phyloP scores from a whole-genome alignment of 2,329 filamentous ascomycete genomes.

The Myriosclerotinia duriaeana region DNA sequence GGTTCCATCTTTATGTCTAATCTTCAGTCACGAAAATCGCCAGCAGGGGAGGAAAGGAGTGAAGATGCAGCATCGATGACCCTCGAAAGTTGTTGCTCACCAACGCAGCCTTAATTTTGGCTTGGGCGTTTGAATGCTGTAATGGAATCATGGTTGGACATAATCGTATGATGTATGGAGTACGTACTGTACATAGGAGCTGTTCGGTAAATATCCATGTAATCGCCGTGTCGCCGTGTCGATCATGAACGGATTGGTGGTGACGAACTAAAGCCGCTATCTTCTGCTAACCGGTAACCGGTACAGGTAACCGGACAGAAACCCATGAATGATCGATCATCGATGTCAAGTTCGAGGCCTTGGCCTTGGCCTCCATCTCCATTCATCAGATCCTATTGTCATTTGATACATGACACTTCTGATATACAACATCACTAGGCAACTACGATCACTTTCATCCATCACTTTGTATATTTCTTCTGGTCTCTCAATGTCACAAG shows the following conservation, averaged over 20 bases:
- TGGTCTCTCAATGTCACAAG: neutral
- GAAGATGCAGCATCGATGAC: neutral
- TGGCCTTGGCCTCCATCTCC: neutral
- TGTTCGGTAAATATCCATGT: conserved; percentile 4
- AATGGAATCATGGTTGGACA: neutral
- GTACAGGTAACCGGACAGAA: neutral
- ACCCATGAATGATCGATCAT: neutral
- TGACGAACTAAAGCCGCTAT: neutral
- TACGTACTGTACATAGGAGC: no score
- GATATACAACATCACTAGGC: neutral
- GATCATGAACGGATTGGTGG: neutral
- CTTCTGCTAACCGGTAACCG: no score
- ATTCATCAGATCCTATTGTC: neutral
- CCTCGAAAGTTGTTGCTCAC: neutral
- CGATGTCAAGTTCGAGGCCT: no score
- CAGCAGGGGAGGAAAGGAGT: no score
- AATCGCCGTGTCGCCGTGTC: neutral
- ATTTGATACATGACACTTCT: neutral
- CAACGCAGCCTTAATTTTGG: neutral
- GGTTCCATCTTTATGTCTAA: no score
- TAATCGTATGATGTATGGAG: neutral
- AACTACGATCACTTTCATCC: neutral
- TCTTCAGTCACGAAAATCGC: no score
- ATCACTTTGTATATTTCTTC: neutral
- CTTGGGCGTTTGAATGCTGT: neutral